Base-by-base conservation (phyloP, 2,329 filamentous ascomycete species). In the Stemphylium beticola region DNA sequence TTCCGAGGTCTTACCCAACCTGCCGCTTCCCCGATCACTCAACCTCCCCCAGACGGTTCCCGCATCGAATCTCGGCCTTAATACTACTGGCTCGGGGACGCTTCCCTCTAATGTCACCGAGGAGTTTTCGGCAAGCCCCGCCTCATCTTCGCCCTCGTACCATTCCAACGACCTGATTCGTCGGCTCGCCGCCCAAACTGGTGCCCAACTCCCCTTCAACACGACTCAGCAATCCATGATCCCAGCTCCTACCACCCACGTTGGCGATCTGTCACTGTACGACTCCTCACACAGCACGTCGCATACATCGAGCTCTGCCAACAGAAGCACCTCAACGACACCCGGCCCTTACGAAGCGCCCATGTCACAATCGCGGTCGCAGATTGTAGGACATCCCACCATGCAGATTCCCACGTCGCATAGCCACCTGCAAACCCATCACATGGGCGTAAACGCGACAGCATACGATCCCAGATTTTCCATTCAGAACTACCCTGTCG, bases 1-100 rank as follows among this genome's bases (percentile, higher is more conserved):
- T 34, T 83, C 87, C 57, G 89, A 93, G 37, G 82, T 88, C 3
- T 77, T 93, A 3, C 88, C 89, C 44, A 74, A 71, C 56, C 68
- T 75, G 14, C 70, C 72, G 48, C 67, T 76, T 49, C 74, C 74
- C 50, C 68, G 68, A 48, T 71, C 71, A 29, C 52, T 75, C 51
- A 70, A 72, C 55, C 49, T 73, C 51, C 61, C 69, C 14, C 71
- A 69, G 55, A 58, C 62, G 32, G 49, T 68, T 37, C 59, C 71
- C 44, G 45, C 64, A 22, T 65, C 70, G 22, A 57, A 67, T 34
- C 71, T 73, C 34, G 63, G 67, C 47, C 58, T 73, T 32, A 49
- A 62, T 54, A 55, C 62, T 46, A 57, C 58, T 50, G 57, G 64
- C 32, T 58, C 65, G 52, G 66, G 61, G 26, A 61, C 69, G 22